A percentile compares a stretch with the other conserved stretches of the same genome.
phyloP scores from a whole-genome alignment of 1,284 basidiomycete genomes.

The Schizopora paradoxa region DNA sequence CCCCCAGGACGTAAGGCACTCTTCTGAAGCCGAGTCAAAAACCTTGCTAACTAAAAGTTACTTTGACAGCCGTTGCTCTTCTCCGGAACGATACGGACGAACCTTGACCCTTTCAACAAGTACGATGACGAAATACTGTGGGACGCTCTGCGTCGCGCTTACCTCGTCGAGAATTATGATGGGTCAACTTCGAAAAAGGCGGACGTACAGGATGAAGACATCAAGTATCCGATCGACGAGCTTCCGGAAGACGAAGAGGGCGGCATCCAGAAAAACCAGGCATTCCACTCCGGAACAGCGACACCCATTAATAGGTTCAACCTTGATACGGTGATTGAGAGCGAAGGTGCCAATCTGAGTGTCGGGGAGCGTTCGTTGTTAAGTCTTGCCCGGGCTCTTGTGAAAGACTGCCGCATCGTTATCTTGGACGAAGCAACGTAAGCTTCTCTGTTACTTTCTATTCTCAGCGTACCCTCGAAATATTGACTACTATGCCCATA shows the following conservation, averaged over 20 bases:
- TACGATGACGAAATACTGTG: constrained; percentile 56
- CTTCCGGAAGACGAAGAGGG: background rate
- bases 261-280: background rate
- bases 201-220: background rate
- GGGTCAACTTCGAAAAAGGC: background rate
- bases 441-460: constrained; percentile 17
- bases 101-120: constrained; percentile 63
- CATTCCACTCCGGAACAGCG: constrained; percentile 13
- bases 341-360: constrained; percentile 61
- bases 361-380: constrained; percentile 64
- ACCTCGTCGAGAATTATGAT: constrained; percentile 36
- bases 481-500: background rate
- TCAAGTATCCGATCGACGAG: constrained; percentile 1
- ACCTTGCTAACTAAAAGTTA: constrained; percentile 5
- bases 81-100: constrained; percentile 56
- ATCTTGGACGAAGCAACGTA: constrained; percentile 60
- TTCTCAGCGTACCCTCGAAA: background rate
- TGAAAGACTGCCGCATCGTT: constrained; percentile 53
- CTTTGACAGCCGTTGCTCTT: constrained; percentile 40
- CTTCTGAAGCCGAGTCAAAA: constrained; percentile 1
- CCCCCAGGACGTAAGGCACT: constrained; percentile 40
- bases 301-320: constrained; percentile 33
- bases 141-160: constrained; percentile 57
- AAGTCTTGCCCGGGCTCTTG: constrained; percentile 66
- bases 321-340: constrained; percentile 54